phyloP scores from a whole-genome alignment of 2,329 filamentous ascomycete species.

The Trichoderma polysporum region DNA sequence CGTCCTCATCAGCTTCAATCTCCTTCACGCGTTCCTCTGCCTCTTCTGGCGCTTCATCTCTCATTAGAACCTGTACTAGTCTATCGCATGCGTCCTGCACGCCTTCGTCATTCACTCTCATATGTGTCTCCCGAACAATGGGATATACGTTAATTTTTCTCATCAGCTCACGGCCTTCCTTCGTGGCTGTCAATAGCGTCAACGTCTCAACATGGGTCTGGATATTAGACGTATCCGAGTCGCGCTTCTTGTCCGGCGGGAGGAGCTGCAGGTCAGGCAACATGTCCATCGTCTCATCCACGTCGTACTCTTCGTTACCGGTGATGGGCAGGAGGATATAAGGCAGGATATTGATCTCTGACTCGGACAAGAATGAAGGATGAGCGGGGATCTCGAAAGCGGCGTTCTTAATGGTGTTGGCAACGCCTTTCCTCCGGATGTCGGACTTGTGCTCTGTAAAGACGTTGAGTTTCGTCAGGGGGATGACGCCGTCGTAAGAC shows the following conservation, averaged over 20 bases:
- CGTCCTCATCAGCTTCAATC: constrained; percentile 50
- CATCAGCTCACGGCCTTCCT: constrained; percentile 71
- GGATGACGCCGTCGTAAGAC: constrained; percentile 78
- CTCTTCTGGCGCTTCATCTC: constrained; percentile 62
- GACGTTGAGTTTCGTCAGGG: constrained; percentile 86
- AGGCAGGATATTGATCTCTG: constrained; percentile 77
- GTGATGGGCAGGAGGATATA: constrained; percentile 88
- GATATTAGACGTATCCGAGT: constrained; percentile 72
- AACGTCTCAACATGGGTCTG: constrained; percentile 88
- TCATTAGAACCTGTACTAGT: constrained; percentile 83
- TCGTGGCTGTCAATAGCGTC: constrained; percentile 76
- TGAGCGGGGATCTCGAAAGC: constrained; percentile 80
- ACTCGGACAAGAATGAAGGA: constrained; percentile 65
- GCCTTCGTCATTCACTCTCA: constrained; percentile 72
- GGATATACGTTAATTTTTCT: constrained; percentile 81
- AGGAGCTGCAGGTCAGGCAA: constrained; percentile 86
- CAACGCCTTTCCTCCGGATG: constrained; percentile 88
- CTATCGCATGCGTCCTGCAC: constrained; percentile 85
- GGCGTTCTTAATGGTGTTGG: constrained; percentile 90
- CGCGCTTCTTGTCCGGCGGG: constrained; percentile 84
- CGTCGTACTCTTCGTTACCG: constrained; percentile 82
- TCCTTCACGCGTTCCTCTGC: constrained; percentile 49
- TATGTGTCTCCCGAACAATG: constrained; percentile 81
- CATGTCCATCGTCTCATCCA: constrained; percentile 85
- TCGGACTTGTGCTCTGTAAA: constrained; percentile 89